Conservation (phyloP, 805 yeast species). For the Yamadazyma akitaensis region DNA sequence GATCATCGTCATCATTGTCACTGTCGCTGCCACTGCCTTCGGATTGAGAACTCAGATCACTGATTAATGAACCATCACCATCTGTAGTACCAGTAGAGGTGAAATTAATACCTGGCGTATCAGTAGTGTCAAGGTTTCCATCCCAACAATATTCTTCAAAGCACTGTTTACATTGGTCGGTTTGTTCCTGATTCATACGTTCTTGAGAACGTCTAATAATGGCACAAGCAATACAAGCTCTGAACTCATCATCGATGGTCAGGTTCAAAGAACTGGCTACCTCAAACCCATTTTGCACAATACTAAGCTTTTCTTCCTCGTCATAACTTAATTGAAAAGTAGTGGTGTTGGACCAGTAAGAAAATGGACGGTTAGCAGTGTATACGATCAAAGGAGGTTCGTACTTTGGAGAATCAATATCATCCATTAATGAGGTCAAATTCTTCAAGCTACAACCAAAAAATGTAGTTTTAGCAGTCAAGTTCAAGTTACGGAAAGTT, state of each 20-base stretch:
- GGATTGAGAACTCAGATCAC: not conserved
- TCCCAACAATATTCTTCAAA: constrained; percentile 76
- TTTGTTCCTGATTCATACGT: constrained; percentile 54
- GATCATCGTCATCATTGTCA: constrained; percentile 7
- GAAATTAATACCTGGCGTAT: constrained; percentile 11
- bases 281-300: constrained; percentile 75
- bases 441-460: constrained; percentile 77
- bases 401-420: constrained; percentile 17
- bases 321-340: constrained; percentile 65
- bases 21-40: constrained; percentile 2
- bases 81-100: constrained; percentile 13
- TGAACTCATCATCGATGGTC: constrained; percentile 67
- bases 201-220: constrained; percentile 76
- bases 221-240: constrained; percentile 79
- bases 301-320: constrained; percentile 51
- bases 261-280: constrained; percentile 61
- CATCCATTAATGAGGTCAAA: constrained; percentile 44
- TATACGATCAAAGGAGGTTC: constrained; percentile 77
- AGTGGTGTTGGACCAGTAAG: constrained; percentile 66
- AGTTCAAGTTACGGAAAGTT: constrained; percentile 56
- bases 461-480: constrained; percentile 70
- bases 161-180: constrained; percentile 71
- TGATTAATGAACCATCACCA: constrained; percentile 5
- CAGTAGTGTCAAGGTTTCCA: constrained; percentile 34
- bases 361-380: constrained; percentile 67